Evolutionary conservation across 164 flowering plant genomes (phyloP).

Genomic region (Nymphaea colorata): DNA sequence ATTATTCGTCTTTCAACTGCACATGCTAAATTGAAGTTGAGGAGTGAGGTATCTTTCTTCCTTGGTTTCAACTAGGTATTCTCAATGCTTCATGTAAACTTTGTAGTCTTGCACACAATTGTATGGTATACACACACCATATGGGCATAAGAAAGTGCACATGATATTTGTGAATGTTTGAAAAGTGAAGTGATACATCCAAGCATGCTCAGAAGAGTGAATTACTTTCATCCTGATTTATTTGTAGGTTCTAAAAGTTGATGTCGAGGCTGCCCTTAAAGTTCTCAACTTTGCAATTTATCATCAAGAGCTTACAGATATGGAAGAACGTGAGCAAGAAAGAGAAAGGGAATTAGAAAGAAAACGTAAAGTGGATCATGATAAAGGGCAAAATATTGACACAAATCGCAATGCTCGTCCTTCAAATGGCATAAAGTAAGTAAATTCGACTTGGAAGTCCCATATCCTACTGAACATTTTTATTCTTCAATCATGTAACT

Average conservation of each 20-base stretch:
- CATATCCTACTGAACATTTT: too few species aligned
- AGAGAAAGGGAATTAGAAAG: slow-evolving; percentile 51
- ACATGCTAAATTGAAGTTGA: slow-evolving; percentile 89
- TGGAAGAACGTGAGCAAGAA: slow-evolving; percentile 90
- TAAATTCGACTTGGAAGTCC: neutral
- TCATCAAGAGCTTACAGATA: slow-evolving; percentile 86
- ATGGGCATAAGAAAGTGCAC: too few species aligned
- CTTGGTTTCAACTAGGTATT: too few species aligned
- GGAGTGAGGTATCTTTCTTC: slow-evolving; percentile 44
- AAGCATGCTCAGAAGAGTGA: neutral
- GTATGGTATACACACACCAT: too few species aligned
- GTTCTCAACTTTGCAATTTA: slow-evolving; percentile 94
- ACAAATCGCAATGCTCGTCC: slow-evolving; percentile 6
- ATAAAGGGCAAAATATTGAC: slow-evolving; percentile 13
- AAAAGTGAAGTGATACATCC: neutral
- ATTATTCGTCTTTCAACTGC: slow-evolving; percentile 96
- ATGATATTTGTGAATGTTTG: neutral
- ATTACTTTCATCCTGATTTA: neutral
- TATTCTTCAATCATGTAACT: too few species aligned
- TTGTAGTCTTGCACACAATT: too few species aligned
- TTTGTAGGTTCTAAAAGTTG: slow-evolving; percentile 51
- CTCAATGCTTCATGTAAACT: neutral
- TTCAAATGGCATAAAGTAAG: slow-evolving; percentile 30
- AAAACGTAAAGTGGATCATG: slow-evolving; percentile 40
- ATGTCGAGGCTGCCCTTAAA: slow-evolving; percentile 94